These are phyloP conservation scores for Yamadazyma diospyri DNA, from an alignment of 1,139 yeast species.

Conservation along the genomic window DNA sequence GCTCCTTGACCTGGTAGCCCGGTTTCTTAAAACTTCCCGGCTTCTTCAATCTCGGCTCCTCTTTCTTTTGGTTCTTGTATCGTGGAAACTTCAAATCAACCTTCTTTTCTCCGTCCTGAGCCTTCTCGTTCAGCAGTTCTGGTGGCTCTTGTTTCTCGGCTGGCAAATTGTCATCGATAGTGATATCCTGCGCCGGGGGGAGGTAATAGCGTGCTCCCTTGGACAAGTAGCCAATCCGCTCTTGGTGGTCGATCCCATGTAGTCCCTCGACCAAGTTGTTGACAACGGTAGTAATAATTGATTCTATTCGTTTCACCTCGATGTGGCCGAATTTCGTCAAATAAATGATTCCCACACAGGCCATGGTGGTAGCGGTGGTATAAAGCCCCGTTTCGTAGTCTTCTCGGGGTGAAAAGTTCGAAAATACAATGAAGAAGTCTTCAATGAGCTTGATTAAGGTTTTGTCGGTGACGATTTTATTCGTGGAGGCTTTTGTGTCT, in stretches of 20 bases:
- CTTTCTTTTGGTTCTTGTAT: conserved; percentile 12
- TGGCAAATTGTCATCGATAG: background rate
- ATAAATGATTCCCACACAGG: conserved; percentile 13
- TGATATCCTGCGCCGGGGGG: background rate
- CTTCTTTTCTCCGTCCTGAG: conserved; percentile 1
- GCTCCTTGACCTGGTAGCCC: conserved; percentile 15
- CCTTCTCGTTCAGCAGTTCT: background rate
- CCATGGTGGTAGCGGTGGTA: conserved; percentile 30
- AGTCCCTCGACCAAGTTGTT: conserved; percentile 23
- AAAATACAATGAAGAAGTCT: conserved; percentile 35
- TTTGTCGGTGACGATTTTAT: conserved; percentile 13
- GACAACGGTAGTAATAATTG: conserved; percentile 18
- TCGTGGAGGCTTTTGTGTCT: conserved; percentile 9
- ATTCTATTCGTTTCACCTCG: conserved; percentile 15
- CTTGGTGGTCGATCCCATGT: conserved; percentile 23
- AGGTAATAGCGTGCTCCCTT: conserved; percentile 18
- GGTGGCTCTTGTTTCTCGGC: background rate
- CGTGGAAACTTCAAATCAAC: conserved; percentile 15
- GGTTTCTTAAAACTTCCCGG: conserved; percentile 52
- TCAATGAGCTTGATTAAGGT: conserved; percentile 23
- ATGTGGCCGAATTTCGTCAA: conserved; percentile 12
- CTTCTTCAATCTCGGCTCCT: conserved; percentile 35
- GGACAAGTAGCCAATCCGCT: conserved; percentile 30
- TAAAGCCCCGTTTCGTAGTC: conserved; percentile 36
- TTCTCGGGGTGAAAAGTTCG: conserved; percentile 31